phyloP scores from a whole-genome alignment of 2,329 filamentous ascomycete genomes.

The Pseudogymnoascus sp. region DNA sequence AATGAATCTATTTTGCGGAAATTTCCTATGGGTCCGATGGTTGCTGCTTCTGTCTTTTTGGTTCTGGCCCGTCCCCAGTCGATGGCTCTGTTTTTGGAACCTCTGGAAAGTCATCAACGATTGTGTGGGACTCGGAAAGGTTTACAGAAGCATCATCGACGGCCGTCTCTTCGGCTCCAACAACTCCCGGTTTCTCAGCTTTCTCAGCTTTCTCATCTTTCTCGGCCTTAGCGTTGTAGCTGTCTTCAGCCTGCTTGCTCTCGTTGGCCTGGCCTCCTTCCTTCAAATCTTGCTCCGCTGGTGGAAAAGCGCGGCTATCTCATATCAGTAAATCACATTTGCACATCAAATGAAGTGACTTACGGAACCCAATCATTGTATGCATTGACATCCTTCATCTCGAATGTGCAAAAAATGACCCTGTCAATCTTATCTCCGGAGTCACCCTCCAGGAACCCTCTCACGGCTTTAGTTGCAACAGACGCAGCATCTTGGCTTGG shows the following conservation, averaged over 20 bases:
- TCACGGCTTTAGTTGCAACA: constrained; percentile 55
- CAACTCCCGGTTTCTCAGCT: constrained; percentile 13
- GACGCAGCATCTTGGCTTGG: constrained; percentile 63
- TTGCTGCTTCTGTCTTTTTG: constrained; percentile 29
- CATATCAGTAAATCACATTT: constrained; percentile 7
- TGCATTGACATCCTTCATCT: constrained; percentile 63
- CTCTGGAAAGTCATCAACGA: constrained; percentile 28
- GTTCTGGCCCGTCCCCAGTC: constrained; percentile 19
- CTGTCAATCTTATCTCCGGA: constrained; percentile 49
- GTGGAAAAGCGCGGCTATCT: constrained; percentile 40
- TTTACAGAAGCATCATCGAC: constrained; percentile 10
- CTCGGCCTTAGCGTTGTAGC: neutral
- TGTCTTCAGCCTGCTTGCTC: constrained; percentile 8
- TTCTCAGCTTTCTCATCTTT: neutral
- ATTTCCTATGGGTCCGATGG: neutral
- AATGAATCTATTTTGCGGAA: neutral
- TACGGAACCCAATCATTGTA: constrained; percentile 69
- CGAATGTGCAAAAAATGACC: constrained; percentile 80
- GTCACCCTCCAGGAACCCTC: constrained; percentile 42
- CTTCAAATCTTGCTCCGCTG: constrained; percentile 29
- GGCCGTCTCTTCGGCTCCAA: constrained; percentile 18
- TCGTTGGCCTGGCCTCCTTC: constrained; percentile 11
- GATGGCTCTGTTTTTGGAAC: constrained; percentile 30
- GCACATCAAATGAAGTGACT: constrained; percentile 31
- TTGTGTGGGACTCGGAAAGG: constrained; percentile 17